Base-by-base conservation (phyloP, 139 green algal species). In the Chlamydomonas sp. region DNA sequence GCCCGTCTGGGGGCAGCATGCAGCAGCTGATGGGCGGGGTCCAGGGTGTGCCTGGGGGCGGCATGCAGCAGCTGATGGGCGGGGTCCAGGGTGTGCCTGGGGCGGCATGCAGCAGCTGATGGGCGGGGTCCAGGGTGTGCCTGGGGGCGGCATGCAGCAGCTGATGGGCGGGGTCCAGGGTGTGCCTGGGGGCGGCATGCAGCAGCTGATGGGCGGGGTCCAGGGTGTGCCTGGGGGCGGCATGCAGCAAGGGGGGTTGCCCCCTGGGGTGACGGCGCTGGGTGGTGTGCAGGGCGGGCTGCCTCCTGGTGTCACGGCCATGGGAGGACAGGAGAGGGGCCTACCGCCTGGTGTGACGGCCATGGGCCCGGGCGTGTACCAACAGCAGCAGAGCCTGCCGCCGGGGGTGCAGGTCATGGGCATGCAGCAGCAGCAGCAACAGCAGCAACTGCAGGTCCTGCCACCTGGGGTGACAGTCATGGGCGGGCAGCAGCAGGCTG, bases 321-420 rank as follows among this genome's bases (percentile, higher is more conserved):
- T 71, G 64, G 5, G 64, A 10, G 64, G 20, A 17, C 71, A 77
- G 71, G 16, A 17, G 15, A 10, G 18, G 60, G 83, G 83, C 2
- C 8, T 90, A 10, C 79, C 79, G 61, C 79, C 86, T 4, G 68
- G 79, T 3, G 79, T 69, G 1, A 78, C 75, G 1, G 67, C 78
- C 2, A 83, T 85, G 69, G 17, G 17, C 20, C 20, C 31, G 14
- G 61, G 2, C 8, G 20, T 71, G 60, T 60, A 79, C 5, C 60
- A 61, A 3, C n/a, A 63, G n/a, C 79, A 77, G 82, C 79, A 77
- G 57, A 66, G 87, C 1, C 74, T 89, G n/a, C 76, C 77, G 20
- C 76, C 85, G 1, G 63, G 76, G 1, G 77, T 67, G 1, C 58
- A 49, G 9, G 7, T 15, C 3, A 17, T 72, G 81, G 81, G 2